phyloP scores from a whole-genome alignment of 768 basidiomycete species.

The Boletus fagicola region DNA sequence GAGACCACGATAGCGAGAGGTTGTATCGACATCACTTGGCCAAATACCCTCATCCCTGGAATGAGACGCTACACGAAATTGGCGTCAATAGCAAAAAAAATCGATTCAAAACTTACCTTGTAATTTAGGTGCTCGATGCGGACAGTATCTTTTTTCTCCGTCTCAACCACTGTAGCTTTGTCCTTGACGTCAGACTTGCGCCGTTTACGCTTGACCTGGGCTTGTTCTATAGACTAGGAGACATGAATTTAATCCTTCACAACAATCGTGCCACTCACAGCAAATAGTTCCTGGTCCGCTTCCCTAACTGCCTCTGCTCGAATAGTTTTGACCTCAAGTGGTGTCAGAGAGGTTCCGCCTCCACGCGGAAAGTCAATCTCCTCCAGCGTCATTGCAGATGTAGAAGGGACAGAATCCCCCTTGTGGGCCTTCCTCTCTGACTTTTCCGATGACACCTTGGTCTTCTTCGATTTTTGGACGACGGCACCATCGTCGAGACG shows the following conservation, averaged over 20 bases:
- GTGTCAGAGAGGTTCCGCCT: slow-evolving; percentile 85
- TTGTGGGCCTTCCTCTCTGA: slow-evolving; percentile 21
- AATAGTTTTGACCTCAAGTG: slow-evolving; percentile 83
- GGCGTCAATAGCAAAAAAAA: background rate
- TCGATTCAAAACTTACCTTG: slow-evolving; percentile 52
- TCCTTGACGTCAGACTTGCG: slow-evolving; percentile 45
- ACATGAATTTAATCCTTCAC: slow-evolving; percentile 5
- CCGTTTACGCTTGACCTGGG: slow-evolving; percentile 43
- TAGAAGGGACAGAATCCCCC: slow-evolving; percentile 31
- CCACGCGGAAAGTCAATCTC: slow-evolving; percentile 96
- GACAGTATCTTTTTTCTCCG: slow-evolving; percentile 42
- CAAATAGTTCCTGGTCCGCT: slow-evolving; percentile 76
- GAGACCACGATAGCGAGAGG: slow-evolving; percentile 90
- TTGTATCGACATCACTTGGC: slow-evolving; percentile 82
- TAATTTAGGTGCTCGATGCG: slow-evolving; percentile 93
- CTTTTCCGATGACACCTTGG: slow-evolving; percentile 42
- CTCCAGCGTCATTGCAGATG: slow-evolving; percentile 48
- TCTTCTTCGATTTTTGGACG: slow-evolving; percentile 57
- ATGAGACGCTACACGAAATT: slow-evolving; percentile 57
- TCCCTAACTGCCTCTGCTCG: slow-evolving; percentile 83
- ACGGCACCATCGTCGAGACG: slow-evolving; percentile 52
- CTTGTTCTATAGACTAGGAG: slow-evolving; percentile 42
- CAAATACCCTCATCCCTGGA: slow-evolving; percentile 83
- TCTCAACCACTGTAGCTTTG: slow-evolving; percentile 34
- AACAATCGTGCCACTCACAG: slow-evolving; percentile 40